Evolutionary conservation across 768 basidiomycete genomes (phyloP), one percentile per base, ranked within the genome.

Genomic region (Tephrocybe rancida): DNA sequence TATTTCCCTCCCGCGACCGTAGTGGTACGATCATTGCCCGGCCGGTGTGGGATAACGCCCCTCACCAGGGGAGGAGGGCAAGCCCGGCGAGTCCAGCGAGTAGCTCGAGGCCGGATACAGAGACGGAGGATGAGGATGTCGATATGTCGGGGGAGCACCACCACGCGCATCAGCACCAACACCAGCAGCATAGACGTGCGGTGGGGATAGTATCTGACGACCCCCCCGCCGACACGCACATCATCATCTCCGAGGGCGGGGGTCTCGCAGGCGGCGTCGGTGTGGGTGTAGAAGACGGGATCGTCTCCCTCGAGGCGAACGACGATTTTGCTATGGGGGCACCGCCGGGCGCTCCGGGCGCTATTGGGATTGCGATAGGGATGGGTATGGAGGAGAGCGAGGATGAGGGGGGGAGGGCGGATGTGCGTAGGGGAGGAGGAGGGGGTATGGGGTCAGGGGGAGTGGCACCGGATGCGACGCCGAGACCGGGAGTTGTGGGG

Each of bases 301-400:
- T 92, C 35, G 89, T 90, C 6, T 82, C 82, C 3, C 70, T 92
- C 37, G 88, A 90, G 35, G 79, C 83, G n/a, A 92, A 92, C 56
- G 92, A 94, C 60, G 90, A 90, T 67, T 90, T 93, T 59, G 89
- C 87, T 5, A 90, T 92, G 86, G 92, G 92, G 43, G 92, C 92
- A 0, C 92, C 92, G 1, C 92, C 92, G 8, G 91, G 91, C 34
- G 91, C 92, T 0, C 92, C 92, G 0, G 92, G 92, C 45, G 92
- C 91, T 0, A 83, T 89, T 44, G 62, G 62, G 5, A 69, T 67
- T 14, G 67, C 61, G n/a, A 51, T 64, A 1, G 69, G 65, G 3
- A 63, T 67, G 1, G 62, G 69, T 21, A 55, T 53, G 18, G 56
- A 58, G 61, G 62, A 34, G 54, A 55, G 48, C 1, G 60, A 71